Evolutionary conservation across 257 asterid genomes (phyloP), one percentile per base, ranked within the genome.

Genomic region (Lavandula angustifolia): DNA sequence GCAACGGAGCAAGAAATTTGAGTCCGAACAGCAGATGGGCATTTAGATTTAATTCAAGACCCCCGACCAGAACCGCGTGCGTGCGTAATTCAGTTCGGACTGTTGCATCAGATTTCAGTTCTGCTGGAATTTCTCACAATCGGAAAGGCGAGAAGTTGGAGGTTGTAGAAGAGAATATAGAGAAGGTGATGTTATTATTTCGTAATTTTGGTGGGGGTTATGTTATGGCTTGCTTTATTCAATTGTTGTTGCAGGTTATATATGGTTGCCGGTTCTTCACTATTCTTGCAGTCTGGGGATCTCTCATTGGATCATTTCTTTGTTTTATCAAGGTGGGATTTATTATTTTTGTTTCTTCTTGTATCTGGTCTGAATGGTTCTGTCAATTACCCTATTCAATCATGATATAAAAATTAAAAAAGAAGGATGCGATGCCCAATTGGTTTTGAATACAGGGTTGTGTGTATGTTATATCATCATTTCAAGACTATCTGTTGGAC

Each of bases 221-320:
- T 4, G 61, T 32, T 3, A 61, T 17, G 17, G 37, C 13, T 49
- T 6, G 27, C 11, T 52, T 47, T 11, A 54, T 68, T 9, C 27
- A 53, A 55, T 14, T 42, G 11, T 35, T 31, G 32, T 48, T 79
- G 89, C 58, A 91, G 95, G 84, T 82, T 60, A 82, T 92, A 49
- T 92, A 86, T 40, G 80, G 92, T 10, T 89, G 98, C 70, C 81
- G 95, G 11, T 88, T 92, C 80, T 85, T 92, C 50, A 86, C 95
- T 13, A 89, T 89, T 76, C 85, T 92, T 75, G 96, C 96, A n/a
- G 98, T 89, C 13, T 82, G 84, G 88, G 98, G 98, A 18, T 92
- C 95, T 13, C 71, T 92, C 46, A 18, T 86, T 53, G 96, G 96
- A 6, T 92, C 98, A 60, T 81, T 92, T 59, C 92, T 92, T 18